Conservation (phyloP, 2,329 filamentous ascomycete genomes). For the Spiromastix sp. region DNA sequence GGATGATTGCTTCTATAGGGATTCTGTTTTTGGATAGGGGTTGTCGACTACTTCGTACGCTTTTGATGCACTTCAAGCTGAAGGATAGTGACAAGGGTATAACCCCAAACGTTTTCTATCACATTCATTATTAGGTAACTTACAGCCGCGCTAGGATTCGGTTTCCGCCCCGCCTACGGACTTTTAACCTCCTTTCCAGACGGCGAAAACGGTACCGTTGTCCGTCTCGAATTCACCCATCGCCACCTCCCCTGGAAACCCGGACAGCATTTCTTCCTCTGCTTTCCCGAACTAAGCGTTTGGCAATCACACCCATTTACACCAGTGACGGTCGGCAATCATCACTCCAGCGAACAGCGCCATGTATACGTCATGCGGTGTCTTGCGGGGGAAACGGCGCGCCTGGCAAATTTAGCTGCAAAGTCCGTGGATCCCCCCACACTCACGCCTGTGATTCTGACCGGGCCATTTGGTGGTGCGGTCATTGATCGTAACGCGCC, state of each 20-base stretch:
- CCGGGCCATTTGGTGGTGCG: conserved; percentile 52
- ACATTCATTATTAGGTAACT: background rate
- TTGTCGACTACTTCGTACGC: conserved; percentile 47
- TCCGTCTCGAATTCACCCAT: conserved; percentile 57
- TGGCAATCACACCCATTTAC: conserved; percentile 69
- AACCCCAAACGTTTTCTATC: background rate
- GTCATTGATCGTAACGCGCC: conserved; percentile 35
- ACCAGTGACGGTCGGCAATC: conserved; percentile 43
- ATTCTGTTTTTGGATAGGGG: conserved; percentile 57
- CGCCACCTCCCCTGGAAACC: conserved; percentile 51
- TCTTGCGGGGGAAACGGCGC: conserved; percentile 46
- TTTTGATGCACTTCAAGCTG: conserved; percentile 51
- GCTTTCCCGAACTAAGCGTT: conserved; percentile 54
- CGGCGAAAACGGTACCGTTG: conserved; percentile 47
- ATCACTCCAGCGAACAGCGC: conserved; percentile 16
- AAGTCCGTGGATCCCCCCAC: conserved; percentile 22
- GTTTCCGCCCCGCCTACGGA: conserved; percentile 47
- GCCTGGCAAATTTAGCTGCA: conserved; percentile 38
- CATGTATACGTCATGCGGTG: conserved; percentile 27
- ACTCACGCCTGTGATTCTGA: conserved; percentile 48
- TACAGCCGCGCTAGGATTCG: conserved; percentile 28
- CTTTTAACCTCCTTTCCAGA: conserved; percentile 45
- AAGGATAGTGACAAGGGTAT: conserved; percentile 24
- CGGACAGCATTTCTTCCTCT: conserved; percentile 63
- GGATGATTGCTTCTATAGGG: conserved; percentile 55